Conservation (phyloP, 2,329 filamentous ascomycete species). For the Plenodomus tracheiphilus region DNA sequence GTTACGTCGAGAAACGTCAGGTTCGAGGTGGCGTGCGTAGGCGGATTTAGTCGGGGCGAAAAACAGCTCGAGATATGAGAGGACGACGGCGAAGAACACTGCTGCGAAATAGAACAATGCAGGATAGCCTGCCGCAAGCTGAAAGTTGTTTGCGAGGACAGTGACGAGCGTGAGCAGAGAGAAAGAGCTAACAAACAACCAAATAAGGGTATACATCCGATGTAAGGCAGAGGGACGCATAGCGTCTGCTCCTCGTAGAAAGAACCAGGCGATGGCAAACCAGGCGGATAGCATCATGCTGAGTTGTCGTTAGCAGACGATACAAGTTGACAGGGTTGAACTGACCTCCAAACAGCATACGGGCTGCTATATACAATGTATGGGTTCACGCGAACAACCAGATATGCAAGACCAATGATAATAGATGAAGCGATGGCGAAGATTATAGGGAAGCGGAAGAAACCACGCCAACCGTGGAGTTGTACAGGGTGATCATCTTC, state of each 20-base stretch:
- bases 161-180: conserved; percentile 70
- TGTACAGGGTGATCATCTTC: conserved; percentile 63
- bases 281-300: conserved; percentile 82
- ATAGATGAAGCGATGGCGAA: conserved; percentile 68
- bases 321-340: background rate
- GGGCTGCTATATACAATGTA: conserved; percentile 87
- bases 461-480: conserved; percentile 76
- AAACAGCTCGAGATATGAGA: conserved; percentile 81
- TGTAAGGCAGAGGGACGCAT: conserved; percentile 85
- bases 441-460: conserved; percentile 81
- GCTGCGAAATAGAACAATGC: conserved; percentile 78
- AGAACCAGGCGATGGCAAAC: conserved; percentile 79
- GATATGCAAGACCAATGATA: conserved; percentile 72
- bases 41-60: conserved; percentile 69
- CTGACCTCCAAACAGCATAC: conserved; percentile 75
- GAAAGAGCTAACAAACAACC: conserved; percentile 81
- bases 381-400: conserved; percentile 83
- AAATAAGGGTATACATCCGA: conserved; percentile 77
- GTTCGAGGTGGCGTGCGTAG: conserved; percentile 62
- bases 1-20: conserved; percentile 14
- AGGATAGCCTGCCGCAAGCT: conserved; percentile 77
- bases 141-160: conserved; percentile 73
- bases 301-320: conserved; percentile 3
- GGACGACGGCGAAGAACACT: conserved; percentile 71
- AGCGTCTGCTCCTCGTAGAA: conserved; percentile 76